These are phyloP conservation scores for Cryptosporidium ryanae DNA, from an alignment of 169 alveolate genomes.

Conservation along the genomic window DNA sequence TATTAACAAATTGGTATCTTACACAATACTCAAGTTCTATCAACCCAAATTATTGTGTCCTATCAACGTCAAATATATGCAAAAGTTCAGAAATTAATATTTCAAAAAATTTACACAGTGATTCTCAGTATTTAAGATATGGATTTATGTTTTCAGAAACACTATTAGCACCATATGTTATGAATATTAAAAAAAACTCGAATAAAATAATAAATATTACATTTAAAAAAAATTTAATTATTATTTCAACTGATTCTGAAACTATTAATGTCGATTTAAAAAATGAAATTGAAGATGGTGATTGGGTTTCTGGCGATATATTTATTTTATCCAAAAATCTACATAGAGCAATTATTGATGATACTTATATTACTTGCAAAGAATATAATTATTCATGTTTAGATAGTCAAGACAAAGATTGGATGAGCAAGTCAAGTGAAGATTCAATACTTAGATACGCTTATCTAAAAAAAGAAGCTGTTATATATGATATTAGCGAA, in stretches of 20 bases:
- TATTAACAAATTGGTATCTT: slow-evolving; percentile 8
- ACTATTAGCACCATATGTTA: slow-evolving; percentile 3
- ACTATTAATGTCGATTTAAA: background rate
- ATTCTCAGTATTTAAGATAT: slow-evolving; percentile 27
- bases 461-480: slow-evolving; percentile 16
- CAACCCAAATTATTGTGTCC: background rate
- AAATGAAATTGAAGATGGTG: slow-evolving; percentile 24
- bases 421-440: slow-evolving; percentile 25
- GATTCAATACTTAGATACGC: slow-evolving; percentile 38
- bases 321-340: slow-evolving; percentile 18
- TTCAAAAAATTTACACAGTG: background rate
- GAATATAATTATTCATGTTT: slow-evolving; percentile 19
- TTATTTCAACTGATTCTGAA: background rate
- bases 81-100: slow-evolving; percentile 32
- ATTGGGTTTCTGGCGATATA: slow-evolving; percentile 58
- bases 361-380: slow-evolving; percentile 8
- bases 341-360: slow-evolving; percentile 2
- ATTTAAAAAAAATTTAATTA: background rate
- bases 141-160: slow-evolving; percentile 40
- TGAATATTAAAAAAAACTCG: slow-evolving; percentile 8
- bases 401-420: background rate
- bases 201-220: background rate
- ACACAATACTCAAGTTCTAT: background rate
- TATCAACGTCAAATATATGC: slow-evolving; percentile 8
- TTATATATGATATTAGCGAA: background rate